A percentile compares a stretch with the other conserved stretches of the same genome.
Conservation (phyloP, 352 stramenopile genomes). For the Phytophthora syringae region DNA sequence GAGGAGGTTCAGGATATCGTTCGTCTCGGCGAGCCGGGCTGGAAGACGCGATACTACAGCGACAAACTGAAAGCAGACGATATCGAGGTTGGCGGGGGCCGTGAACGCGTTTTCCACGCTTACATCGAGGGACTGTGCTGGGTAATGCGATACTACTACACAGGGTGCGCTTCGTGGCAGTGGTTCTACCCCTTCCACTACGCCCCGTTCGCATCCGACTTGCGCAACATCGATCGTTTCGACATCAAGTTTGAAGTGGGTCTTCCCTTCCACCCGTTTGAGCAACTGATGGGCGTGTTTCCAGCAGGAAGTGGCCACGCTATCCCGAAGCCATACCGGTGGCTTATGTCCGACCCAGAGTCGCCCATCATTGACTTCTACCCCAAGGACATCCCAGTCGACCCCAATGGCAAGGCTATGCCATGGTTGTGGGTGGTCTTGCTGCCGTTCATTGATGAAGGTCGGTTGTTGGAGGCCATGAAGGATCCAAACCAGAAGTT, state of each 20-base stretch:
- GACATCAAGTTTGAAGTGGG: slow-evolving; percentile 95
- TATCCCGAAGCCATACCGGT: slow-evolving; percentile 94
- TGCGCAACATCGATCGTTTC: slow-evolving; percentile 90
- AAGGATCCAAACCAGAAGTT: slow-evolving; percentile 66
- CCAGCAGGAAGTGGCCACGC: slow-evolving; percentile 93
- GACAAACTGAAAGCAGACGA: slow-evolving; percentile 89
- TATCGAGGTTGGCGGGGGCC: slow-evolving; percentile 82
- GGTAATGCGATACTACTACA: slow-evolving; percentile 99
- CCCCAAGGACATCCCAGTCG: slow-evolving; percentile 94
- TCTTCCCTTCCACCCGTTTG: slow-evolving; percentile 96
- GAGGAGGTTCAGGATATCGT: slow-evolving; percentile 94
- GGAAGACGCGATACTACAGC: slow-evolving; percentile 95
- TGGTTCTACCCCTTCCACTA: slow-evolving; percentile 99
- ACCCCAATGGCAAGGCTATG: slow-evolving; percentile 99
- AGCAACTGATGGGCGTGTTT: slow-evolving; percentile 99
- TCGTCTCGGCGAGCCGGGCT: slow-evolving; percentile 94
- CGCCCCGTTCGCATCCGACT: slow-evolving; percentile 93
- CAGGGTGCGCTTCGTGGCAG: slow-evolving; percentile 97
- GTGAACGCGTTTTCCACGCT: slow-evolving; percentile 92
- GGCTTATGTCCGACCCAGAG: slow-evolving; percentile 95
- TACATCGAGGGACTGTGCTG: slow-evolving; percentile 99
- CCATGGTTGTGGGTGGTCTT: slow-evolving; percentile 99
- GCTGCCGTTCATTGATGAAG: slow-evolving; percentile 99
- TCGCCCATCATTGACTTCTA: slow-evolving; percentile 99
- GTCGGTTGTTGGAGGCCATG: slow-evolving; percentile 92